Conservation (phyloP, 1,284 basidiomycete genomes). For the Pseudozyma sp. region DNA sequence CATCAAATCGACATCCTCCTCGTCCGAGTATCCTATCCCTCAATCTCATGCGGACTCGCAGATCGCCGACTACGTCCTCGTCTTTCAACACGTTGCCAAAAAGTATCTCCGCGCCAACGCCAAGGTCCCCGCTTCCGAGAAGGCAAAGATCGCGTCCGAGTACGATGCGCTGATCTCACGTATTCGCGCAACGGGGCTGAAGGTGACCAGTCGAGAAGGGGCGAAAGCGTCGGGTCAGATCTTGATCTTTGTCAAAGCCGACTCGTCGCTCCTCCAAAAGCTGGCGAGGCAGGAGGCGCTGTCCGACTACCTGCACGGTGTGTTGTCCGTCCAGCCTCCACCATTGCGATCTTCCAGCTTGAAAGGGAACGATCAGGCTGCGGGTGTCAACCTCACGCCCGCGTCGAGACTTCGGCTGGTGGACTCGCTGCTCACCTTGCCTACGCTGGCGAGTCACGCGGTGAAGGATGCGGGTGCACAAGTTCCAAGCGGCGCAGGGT, state of each 20-base stretch:
- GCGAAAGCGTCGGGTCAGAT: slow-evolving; percentile 44
- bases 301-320: slow-evolving; percentile 62
- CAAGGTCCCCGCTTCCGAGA: slow-evolving; percentile 42
- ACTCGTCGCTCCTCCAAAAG: slow-evolving; percentile 26
- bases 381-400: slow-evolving; percentile 37
- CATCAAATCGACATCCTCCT: neutral
- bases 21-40: slow-evolving; percentile 23
- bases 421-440: slow-evolving; percentile 53
- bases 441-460: slow-evolving; percentile 24
- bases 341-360: slow-evolving; percentile 39
- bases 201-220: slow-evolving; percentile 56
- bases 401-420: slow-evolving; percentile 57
- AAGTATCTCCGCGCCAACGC: slow-evolving; percentile 37
- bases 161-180: slow-evolving; percentile 41
- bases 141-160: slow-evolving; percentile 44
- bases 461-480: slow-evolving; percentile 20
- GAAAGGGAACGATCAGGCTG: neutral
- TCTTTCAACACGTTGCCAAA: slow-evolving; percentile 55
- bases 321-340: slow-evolving; percentile 41
- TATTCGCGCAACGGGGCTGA: slow-evolving; percentile 50
- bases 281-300: slow-evolving; percentile 45
- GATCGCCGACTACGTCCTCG: slow-evolving; percentile 59
- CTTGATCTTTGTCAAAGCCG: slow-evolving; percentile 61
- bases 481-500: slow-evolving; percentile 52
- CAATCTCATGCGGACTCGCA: slow-evolving; percentile 38